phyloP scores from a whole-genome alignment of 352 stramenopile species.

The Thalassiosira hispida region DNA sequence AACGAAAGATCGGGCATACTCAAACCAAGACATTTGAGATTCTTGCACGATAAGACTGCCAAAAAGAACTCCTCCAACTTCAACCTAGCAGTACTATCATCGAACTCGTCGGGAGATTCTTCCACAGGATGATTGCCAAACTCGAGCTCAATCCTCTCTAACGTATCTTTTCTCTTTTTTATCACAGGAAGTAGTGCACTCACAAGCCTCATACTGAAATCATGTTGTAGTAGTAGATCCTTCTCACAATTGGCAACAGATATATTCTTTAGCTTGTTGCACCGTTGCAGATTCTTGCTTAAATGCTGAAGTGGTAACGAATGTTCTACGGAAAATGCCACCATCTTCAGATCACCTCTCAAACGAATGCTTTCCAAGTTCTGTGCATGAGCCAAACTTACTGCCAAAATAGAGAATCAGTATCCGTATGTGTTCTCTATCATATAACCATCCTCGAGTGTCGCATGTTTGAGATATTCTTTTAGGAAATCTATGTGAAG shows the following conservation, averaged over 20 bases:
- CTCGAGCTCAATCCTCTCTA: neutral
- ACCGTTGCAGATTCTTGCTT: neutral
- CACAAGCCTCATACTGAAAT: neutral
- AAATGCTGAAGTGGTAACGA: neutral
- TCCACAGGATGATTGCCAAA: neutral
- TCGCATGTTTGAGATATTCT: too few relatives aligned
- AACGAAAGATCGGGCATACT: too few relatives aligned
- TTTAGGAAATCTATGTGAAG: neutral
- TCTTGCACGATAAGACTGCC: too few relatives aligned
- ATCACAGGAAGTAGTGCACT: neutral
- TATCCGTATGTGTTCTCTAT: neutral
- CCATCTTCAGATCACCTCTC: neutral
- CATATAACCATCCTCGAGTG: neutral
- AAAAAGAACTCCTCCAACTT: too few relatives aligned
- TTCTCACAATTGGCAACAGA: neutral
- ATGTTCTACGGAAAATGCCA: neutral
- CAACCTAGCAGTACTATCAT: too few relatives aligned
- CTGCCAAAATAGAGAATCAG: constrained; percentile 8
- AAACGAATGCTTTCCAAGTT: neutral
- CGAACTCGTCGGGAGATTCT: too few relatives aligned
- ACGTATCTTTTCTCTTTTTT: neutral
- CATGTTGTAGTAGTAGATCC: too few relatives aligned
- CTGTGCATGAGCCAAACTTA: neutral
- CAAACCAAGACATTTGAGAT: too few relatives aligned
- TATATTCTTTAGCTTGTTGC: neutral